A percentile compares a stretch with the other conserved stretches of the same genome.
Evolutionary conservation across 306 rosid genomes (phyloP).

Genomic region (Trifolium subterraneum): DNA sequence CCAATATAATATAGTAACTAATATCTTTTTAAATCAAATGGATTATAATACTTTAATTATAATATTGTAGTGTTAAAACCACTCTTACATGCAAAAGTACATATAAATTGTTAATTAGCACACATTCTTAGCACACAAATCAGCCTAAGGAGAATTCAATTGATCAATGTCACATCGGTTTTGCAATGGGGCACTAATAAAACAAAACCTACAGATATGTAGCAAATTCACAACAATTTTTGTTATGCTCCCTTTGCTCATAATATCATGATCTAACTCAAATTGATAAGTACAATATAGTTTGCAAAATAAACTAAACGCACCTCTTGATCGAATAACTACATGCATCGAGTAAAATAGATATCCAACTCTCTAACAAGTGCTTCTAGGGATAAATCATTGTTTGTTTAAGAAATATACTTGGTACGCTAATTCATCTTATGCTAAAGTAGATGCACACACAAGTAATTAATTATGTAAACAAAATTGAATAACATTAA

Average conservation of each 20-base stretch:
- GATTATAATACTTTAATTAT: no score
- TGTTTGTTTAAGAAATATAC: conserved; percentile 39
- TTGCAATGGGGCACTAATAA: neutral
- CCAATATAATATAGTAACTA: no score
- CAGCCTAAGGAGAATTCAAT: conserved; percentile 11
- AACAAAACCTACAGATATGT: neutral
- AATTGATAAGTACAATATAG: neutral
- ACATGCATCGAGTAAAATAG: conserved; percentile 82
- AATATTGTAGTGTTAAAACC: no score
- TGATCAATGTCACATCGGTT: neutral
- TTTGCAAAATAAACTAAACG: conserved; percentile 11
- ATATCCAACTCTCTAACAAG: conserved; percentile 81
- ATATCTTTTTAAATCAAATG: no score
- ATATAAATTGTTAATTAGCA: neutral
- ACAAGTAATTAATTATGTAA: no score
- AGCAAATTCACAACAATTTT: neutral
- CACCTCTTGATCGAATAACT: conserved; percentile 82
- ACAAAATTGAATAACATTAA: no score
- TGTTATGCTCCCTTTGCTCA: no score
- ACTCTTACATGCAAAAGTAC: neutral
- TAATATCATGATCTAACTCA: neutral
- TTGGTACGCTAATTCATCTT: no score
- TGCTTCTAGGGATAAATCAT: conserved; percentile 61
- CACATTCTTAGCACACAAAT: conserved; percentile 2
- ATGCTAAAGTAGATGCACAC: no score